Percentiles rank a stretch among this genome's conserved stretches.
Evolutionary conservation across 495 filamentous ascomycete genomes (phyloP).

Genomic region (Neurospora cerealis): DNA sequence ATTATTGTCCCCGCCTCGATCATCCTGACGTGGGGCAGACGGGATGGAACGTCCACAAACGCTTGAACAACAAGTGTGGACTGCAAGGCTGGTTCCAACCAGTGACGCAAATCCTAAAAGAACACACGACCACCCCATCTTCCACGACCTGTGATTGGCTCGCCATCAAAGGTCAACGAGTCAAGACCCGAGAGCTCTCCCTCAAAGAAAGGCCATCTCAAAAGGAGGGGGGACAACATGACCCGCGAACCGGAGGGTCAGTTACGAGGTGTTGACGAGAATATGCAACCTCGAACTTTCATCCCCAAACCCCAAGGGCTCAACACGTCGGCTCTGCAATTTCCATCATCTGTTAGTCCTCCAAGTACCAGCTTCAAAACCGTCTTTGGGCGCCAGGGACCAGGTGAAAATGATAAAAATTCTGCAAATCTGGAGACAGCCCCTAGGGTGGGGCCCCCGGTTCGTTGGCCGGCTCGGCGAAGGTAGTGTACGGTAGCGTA

Average conservation of each 20-base stretch:
- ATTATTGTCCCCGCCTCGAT: background rate
- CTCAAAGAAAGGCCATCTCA: background rate
- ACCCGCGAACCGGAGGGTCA: background rate
- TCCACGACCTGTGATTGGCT: background rate
- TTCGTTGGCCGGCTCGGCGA: constrained; percentile 12
- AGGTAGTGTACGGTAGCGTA: background rate
- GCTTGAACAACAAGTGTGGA: background rate
- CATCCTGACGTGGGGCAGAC: constrained; percentile 1
- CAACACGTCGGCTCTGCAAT: background rate
- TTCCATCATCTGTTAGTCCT: background rate
- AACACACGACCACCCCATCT: background rate
- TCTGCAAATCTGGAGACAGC: constrained; percentile 27
- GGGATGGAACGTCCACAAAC: background rate
- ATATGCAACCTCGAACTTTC: background rate
- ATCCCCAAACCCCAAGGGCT: background rate
- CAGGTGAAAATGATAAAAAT: constrained; percentile 8
- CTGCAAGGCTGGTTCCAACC: constrained; percentile 4
- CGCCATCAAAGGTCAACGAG: background rate
- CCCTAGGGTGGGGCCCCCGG: constrained; percentile 14
- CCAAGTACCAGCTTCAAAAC: background rate
- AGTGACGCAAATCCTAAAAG: constrained; percentile 7
- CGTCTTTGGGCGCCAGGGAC: constrained; percentile 2
- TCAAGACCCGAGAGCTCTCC: background rate
- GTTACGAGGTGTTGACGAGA: background rate
- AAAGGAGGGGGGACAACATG: background rate